phyloP scores from a whole-genome alignment of 495 filamentous ascomycete genomes.

The Xylaria scruposa region DNA sequence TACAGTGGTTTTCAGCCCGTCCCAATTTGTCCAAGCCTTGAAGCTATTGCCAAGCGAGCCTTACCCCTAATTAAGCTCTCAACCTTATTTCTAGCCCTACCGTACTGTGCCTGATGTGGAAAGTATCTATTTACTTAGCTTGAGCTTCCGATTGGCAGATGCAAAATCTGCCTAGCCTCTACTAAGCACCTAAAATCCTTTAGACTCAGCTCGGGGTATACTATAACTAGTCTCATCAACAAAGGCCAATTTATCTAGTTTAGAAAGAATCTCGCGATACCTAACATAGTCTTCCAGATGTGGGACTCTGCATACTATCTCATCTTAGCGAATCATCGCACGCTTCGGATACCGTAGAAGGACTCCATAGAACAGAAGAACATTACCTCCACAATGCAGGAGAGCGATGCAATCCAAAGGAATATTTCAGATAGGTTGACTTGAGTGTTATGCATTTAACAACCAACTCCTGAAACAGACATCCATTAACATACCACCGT shows the following conservation, averaged over 20 bases:
- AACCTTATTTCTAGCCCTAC: slow-evolving; percentile 8
- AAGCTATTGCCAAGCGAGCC: slow-evolving; percentile 5
- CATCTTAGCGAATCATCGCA: background rate
- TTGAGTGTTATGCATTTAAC: background rate
- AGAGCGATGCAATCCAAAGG: background rate
- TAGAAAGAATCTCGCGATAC: background rate
- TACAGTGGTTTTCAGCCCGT: slow-evolving; percentile 13
- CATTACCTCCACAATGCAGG: background rate
- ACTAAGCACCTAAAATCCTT: background rate
- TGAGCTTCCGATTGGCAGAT: slow-evolving; percentile 1
- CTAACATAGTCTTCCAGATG: background rate
- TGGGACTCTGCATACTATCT: background rate
- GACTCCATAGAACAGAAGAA: background rate
- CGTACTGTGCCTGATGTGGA: background rate
- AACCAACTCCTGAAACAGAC: background rate
- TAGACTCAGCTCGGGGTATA: background rate
- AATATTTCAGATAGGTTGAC: background rate
- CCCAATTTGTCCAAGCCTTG: slow-evolving; percentile 1
- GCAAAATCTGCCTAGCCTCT: background rate
- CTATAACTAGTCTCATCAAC: background rate
- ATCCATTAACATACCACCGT: background rate
- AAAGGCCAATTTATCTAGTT: background rate
- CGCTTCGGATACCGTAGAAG: background rate
- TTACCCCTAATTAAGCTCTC: background rate
- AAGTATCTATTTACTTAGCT: slow-evolving; percentile 1